phyloP scores from a whole-genome alignment of 805 yeast species.

The Brettanomyces naardenensis region DNA sequence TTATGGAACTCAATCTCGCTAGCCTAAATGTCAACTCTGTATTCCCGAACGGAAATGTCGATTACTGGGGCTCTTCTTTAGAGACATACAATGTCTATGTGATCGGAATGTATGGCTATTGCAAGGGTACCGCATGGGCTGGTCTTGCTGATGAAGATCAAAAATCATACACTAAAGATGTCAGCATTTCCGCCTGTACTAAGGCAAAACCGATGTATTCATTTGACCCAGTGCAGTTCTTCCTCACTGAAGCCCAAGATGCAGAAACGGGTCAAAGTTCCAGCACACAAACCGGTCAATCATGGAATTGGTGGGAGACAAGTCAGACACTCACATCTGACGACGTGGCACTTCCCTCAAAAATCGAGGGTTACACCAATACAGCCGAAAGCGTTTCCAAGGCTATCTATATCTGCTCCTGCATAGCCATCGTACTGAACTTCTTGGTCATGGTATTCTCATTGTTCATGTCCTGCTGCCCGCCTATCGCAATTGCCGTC shows the following conservation, averaged over 20 bases:
- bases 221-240: slow-evolving; percentile 41
- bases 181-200: slow-evolving; percentile 38
- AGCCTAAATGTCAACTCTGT: slow-evolving; percentile 12
- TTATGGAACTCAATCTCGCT: slow-evolving; percentile 39
- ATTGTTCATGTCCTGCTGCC: not conserved
- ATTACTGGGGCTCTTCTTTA: slow-evolving; percentile 13
- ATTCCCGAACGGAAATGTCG: slow-evolving; percentile 2
- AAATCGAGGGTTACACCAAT: slow-evolving; percentile 37
- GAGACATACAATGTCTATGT: slow-evolving; percentile 41
- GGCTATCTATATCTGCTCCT: slow-evolving; percentile 51
- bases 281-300: too few relatives aligned
- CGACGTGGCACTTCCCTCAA: slow-evolving; percentile 44
- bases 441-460: slow-evolving; percentile 29
- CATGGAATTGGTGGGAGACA: too few relatives aligned
- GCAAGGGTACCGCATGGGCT: slow-evolving; percentile 31
- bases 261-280: slow-evolving; percentile 5
- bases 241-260: slow-evolving; percentile 9
- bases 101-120: slow-evolving; percentile 62
- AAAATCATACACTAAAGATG: slow-evolving; percentile 14
- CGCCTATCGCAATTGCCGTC: not conserved
- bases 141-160: slow-evolving; percentile 7
- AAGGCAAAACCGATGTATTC: slow-evolving; percentile 46
- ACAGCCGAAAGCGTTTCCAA: slow-evolving; percentile 40
- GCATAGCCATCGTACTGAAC: slow-evolving; percentile 39
- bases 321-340: slow-evolving; percentile 11